phyloP scores from a whole-genome alignment of 225 moss, liverwort and hornwort species.

The Asterella californica region DNA sequence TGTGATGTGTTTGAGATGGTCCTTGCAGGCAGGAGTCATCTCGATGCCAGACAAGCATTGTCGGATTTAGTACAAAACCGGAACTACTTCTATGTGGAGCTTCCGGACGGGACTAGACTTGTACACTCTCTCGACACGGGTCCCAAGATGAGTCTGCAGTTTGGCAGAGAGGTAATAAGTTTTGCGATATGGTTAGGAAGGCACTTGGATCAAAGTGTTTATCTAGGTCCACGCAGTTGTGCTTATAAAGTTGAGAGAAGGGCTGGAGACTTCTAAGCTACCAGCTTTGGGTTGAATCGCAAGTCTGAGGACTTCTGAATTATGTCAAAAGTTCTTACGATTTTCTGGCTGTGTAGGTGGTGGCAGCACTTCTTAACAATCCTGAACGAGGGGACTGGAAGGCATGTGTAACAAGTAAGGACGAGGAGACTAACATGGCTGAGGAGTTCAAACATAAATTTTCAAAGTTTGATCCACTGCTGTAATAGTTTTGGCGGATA shows the following conservation, averaged over 20 bases:
- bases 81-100: slow-evolving; percentile 86
- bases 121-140: slow-evolving; percentile 69
- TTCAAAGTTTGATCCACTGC: slow-evolving; percentile 77
- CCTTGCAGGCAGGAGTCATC: slow-evolving; percentile 45
- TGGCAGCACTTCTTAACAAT: slow-evolving; percentile 72
- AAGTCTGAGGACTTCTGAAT: not conserved
- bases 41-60: slow-evolving; percentile 53
- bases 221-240: not conserved
- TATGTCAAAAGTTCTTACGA: not conserved
- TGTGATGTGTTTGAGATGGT: not conserved
- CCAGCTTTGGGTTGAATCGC: not conserved
- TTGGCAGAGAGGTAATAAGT: slow-evolving; percentile 77
- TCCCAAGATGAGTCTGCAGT: slow-evolving; percentile 91
- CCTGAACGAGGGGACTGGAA: slow-evolving; percentile 97
- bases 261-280: not conserved
- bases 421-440: slow-evolving; percentile 72
- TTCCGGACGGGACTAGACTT: slow-evolving; percentile 72
- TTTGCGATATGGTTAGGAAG: not conserved
- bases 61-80: slow-evolving; percentile 60
- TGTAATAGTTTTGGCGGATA: slow-evolving; percentile 19
- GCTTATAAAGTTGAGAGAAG: not conserved
- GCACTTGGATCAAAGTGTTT: not conserved
- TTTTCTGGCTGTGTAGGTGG: slow-evolving; percentile 44
- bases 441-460: slow-evolving; percentile 83
- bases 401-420: slow-evolving; percentile 64